Evolutionary conservation across 306 rosid species (phyloP).

Genomic region (Trichosanthes cucumerina): DNA sequence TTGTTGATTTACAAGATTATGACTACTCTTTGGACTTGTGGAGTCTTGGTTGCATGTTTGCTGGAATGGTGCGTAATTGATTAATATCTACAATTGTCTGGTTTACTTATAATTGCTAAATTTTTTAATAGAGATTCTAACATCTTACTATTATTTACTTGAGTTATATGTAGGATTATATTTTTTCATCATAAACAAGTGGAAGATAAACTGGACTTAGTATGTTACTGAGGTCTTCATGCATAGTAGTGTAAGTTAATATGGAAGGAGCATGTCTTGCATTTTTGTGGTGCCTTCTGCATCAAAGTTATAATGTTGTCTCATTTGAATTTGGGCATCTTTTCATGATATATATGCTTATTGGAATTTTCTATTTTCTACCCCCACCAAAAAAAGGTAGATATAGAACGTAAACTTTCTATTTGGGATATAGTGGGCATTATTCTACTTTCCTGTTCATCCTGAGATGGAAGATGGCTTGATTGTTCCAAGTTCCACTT

Average conservation of each 20-base stretch:
- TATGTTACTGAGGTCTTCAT: neutral
- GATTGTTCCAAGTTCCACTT: neutral
- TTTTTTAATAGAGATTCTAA: neutral
- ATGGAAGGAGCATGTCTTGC: neutral
- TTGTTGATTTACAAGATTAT: conserved; percentile 37
- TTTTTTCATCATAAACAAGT: neutral
- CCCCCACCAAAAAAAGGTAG: neutral
- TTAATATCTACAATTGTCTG: neutral
- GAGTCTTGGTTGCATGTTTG: conserved; percentile 99
- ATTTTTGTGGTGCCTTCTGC: neutral
- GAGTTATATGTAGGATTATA: neutral
- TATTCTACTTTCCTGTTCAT: neutral
- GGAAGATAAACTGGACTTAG: neutral
- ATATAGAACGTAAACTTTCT: neutral
- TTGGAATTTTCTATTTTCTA: neutral
- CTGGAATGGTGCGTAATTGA: conserved; percentile 79
- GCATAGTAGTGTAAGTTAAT: neutral
- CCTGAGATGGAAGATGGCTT: neutral
- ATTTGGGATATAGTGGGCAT: neutral
- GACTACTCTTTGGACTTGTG: conserved; percentile 76
- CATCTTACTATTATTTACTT: neutral
- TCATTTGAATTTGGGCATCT: neutral
- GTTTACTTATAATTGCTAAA: neutral
- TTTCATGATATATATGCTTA: neutral
- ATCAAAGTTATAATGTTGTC: neutral